Evolutionary conservation across 352 stramenopile genomes (phyloP), one percentile per base, ranked within the genome.

Genomic region (Phytophthora agathidicida): DNA sequence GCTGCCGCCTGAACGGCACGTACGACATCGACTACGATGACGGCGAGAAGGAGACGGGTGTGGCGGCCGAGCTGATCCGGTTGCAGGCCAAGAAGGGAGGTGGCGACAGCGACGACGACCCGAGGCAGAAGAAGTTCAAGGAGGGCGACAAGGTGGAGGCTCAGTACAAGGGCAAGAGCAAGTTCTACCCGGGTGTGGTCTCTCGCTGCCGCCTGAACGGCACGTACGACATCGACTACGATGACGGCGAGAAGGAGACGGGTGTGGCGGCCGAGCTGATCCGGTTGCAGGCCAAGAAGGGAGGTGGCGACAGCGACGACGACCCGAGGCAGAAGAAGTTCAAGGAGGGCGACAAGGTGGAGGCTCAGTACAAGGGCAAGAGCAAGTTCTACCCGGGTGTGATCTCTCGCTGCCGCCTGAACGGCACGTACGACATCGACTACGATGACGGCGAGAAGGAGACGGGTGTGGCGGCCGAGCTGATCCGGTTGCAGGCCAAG

Each of bases 121-220:
- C 47, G 47, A 56, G 46, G 35, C 14, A 22, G 33, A 56, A 55
- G 46, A 55, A 55, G 33, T 55, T 55, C 46, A 55, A 55, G 46
- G 46, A 55, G 33, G 46, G 46, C 46, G 46, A 56, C 24, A 57
- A 57, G 48, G 48, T 57, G 48, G 48, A 57, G 48, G 48, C 48
- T 43, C 48, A 57, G 48, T 57, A 57, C 48, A 57, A 57, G 48
- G 48, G 48, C 48, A 57, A 57, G 48, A 57, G 48, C 37, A 57
- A 48, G 37, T 57, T 57, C 48, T 57, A 57, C 48, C 48, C 48
- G 23, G 48, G 48, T 14, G 48, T 57, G 36, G 48, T 57, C 48
- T 57, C 48, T 6, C 48, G 48, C 36, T 57, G 48, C 48, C 48
- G 48, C 26, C 48, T 57, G 36, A 57, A 57, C 36, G 48, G 48